Conservation (phyloP, 2,329 filamentous ascomycete genomes). For the Xylariaceae sp. region DNA sequence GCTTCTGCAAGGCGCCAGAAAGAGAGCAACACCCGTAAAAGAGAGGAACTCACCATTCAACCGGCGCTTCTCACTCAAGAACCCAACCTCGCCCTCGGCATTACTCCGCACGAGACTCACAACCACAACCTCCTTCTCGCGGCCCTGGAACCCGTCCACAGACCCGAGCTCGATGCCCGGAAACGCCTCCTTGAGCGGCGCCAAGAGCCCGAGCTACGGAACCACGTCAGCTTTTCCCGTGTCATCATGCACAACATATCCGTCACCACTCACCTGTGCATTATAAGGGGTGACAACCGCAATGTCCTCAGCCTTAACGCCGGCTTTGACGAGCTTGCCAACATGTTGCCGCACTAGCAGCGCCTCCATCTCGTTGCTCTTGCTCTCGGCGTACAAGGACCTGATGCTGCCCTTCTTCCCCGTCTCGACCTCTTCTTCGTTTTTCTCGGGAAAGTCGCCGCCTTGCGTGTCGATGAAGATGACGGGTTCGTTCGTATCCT, state of each 20-base stretch:
- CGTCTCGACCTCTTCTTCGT: conserved; percentile 61
- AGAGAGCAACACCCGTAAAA: not conserved
- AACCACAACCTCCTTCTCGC: conserved; percentile 93
- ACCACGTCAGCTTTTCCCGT: conserved; percentile 6
- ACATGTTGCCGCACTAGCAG: conserved; percentile 76
- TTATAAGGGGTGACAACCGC: conserved; percentile 96
- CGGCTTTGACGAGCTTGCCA: conserved; percentile 66
- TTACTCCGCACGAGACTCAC: conserved; percentile 95
- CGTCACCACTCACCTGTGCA: conserved; percentile 58
- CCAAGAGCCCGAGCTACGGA: conserved; percentile 65
- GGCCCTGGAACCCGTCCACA: conserved; percentile 93
- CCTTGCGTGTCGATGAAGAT: conserved; percentile 97
- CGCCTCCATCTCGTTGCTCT: conserved; percentile 78
- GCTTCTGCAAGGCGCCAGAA: not conserved
- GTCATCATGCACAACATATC: not conserved
- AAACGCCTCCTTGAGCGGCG: conserved; percentile 73
- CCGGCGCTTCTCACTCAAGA: conserved; percentile 83
- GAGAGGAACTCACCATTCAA: conserved; percentile 67
- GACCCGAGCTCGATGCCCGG: conserved; percentile 90
- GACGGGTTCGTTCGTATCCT: conserved; percentile 81
- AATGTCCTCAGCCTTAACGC: conserved; percentile 77
- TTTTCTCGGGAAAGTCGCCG: conserved; percentile 80
- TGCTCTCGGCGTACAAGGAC: conserved; percentile 48
- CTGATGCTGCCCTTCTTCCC: conserved; percentile 42
- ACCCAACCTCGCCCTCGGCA: conserved; percentile 78